Conservation (phyloP, 164 flowering plant genomes). For the Pachysandra terminalis region DNA sequence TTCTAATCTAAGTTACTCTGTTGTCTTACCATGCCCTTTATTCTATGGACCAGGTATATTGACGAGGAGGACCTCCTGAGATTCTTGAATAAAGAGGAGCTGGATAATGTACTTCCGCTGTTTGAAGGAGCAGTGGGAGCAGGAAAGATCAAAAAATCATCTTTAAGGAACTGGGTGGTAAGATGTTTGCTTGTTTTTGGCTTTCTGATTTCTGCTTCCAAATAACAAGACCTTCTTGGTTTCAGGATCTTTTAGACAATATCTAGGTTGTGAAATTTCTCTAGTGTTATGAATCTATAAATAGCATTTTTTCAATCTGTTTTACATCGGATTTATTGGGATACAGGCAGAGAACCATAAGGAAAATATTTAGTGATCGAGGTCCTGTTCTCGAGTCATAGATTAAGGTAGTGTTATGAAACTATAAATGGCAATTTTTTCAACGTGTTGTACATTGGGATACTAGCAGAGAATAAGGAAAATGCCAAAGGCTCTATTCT, state of each 20-base stretch:
- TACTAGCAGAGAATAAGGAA: neutral
- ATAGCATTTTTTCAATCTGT: too few species aligned
- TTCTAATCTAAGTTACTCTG: neutral
- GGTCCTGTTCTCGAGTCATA: too few species aligned
- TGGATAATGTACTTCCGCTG: conserved; percentile 47
- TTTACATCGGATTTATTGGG: neutral
- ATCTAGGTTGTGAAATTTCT: too few species aligned
- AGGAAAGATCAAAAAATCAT: conserved; percentile 51
- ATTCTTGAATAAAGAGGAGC: conserved; percentile 70
- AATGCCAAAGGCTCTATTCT: neutral
- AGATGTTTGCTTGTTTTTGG: conserved; percentile 12
- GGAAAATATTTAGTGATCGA: too few species aligned
- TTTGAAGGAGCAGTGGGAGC: conserved; percentile 73
- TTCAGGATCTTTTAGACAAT: neutral
- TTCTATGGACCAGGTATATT: conserved; percentile 48
- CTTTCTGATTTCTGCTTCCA: conserved; percentile 3
- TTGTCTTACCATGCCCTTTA: neutral
- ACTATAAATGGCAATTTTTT: too few species aligned
- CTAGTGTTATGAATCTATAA: neutral
- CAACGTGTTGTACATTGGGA: neutral
- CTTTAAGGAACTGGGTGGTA: conserved; percentile 83
- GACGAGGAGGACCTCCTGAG: conserved; percentile 71
- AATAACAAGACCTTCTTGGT: neutral
- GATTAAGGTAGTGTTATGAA: neutral
- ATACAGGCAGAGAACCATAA: neutral